A percentile compares a stretch with the other conserved stretches of the same genome.
Evolutionary conservation across 768 basidiomycete genomes (phyloP).

Genomic region (Leccinum uliginosum): DNA sequence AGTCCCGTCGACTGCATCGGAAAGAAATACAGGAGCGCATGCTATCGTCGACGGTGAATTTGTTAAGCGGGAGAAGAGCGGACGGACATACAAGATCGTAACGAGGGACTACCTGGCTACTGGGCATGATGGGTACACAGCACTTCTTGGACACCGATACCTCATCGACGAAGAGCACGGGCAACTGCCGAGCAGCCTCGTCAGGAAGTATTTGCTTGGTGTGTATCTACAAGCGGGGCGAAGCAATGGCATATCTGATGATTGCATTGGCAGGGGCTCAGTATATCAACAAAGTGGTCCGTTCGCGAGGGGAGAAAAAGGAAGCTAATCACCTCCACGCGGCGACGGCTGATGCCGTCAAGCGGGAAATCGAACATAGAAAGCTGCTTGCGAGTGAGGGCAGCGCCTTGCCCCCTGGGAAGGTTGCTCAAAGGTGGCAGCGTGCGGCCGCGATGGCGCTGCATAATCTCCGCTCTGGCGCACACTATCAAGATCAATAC

Average conservation of each 20-base stretch:
- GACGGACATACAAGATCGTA: conserved; percentile 69
- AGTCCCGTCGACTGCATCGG: conserved; percentile 15
- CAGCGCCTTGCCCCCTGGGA: conserved; percentile 8
- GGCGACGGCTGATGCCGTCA: conserved; percentile 42
- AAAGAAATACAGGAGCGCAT: conserved; percentile 24
- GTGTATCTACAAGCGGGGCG: not conserved
- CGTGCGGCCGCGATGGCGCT: conserved; percentile 39
- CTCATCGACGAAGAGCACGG: conserved; percentile 84
- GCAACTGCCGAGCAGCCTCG: conserved; percentile 69
- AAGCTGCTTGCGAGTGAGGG: conserved; percentile 24
- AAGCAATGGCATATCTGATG: not conserved
- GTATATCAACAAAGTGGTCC: conserved; percentile 64
- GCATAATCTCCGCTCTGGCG: conserved; percentile 43
- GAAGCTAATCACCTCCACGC: conserved; percentile 35
- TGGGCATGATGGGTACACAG: conserved; percentile 78
- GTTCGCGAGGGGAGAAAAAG: conserved; percentile 28
- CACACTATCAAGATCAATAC: conserved; percentile 57
- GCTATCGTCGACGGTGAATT: conserved; percentile 43
- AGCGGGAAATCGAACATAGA: conserved; percentile 44
- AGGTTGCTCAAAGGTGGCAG: conserved; percentile 45
- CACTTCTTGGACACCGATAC: conserved; percentile 61
- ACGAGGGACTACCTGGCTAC: conserved; percentile 84
- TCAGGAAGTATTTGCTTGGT: conserved; percentile 85
- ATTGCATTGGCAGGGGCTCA: conserved; percentile 55
- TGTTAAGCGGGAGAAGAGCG: conserved; percentile 48